Evolutionary conservation across 1,139 yeast species (phyloP).

Genomic region (Nakaseomyces delphensis): DNA sequence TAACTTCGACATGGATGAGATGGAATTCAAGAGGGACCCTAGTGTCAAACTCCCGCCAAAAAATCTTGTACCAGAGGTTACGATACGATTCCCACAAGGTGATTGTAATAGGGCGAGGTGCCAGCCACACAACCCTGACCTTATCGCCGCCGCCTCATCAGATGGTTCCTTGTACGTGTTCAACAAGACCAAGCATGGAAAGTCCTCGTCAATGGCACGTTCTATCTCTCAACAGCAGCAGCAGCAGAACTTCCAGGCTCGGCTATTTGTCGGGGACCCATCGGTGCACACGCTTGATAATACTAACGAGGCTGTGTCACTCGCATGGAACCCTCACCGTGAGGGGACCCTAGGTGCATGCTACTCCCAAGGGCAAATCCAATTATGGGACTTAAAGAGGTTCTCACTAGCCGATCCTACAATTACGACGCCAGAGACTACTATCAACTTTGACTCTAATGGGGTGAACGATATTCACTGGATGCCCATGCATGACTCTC

Average conservation of each 20-base stretch:
- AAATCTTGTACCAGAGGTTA: constrained; percentile 22
- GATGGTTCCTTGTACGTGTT: constrained; percentile 64
- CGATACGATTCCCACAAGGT: constrained; percentile 30
- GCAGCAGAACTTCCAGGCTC: constrained; percentile 13
- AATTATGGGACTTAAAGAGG: constrained; percentile 44
- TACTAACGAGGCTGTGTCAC: constrained; percentile 21
- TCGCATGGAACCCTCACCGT: constrained; percentile 46
- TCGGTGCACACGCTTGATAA: constrained; percentile 11
- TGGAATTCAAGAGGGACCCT: constrained; percentile 31
- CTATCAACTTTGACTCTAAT: constrained; percentile 17
- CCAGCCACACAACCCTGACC: constrained; percentile 64
- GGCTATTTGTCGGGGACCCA: constrained; percentile 10
- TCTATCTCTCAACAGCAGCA: neutral
- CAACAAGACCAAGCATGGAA: constrained; percentile 41
- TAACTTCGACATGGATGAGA: constrained; percentile 31
- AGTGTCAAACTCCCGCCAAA: constrained; percentile 27
- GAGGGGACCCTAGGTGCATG: constrained; percentile 49
- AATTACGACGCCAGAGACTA: constrained; percentile 14
- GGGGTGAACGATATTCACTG: constrained; percentile 60
- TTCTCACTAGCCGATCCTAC: constrained; percentile 18
- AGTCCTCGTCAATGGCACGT: constrained; percentile 13
- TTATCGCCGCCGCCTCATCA: constrained; percentile 71
- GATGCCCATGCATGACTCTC: constrained; percentile 49
- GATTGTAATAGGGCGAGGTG: constrained; percentile 71
- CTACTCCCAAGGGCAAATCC: constrained; percentile 51